Evolutionary conservation across 768 basidiomycete species (phyloP).

Genomic region (Kwoniella botswanensis): DNA sequence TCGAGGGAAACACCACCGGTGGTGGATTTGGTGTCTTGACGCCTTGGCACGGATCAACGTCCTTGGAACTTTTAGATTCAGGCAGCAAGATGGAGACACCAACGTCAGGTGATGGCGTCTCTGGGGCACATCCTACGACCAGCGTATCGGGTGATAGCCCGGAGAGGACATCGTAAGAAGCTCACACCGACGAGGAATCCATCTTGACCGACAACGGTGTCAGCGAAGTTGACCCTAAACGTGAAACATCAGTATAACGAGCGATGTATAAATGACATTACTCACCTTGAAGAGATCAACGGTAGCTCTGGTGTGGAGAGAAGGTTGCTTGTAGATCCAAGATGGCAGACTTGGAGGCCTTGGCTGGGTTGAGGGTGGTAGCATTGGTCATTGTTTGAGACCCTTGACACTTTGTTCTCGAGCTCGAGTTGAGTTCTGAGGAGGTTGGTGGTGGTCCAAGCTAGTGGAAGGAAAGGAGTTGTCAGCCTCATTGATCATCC

Average conservation of each 20-base stretch:
- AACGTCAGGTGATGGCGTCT: conserved; percentile 85
- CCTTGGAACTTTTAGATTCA: too few species aligned
- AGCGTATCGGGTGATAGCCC: conserved; percentile 91
- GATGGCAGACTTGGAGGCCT: conserved; percentile 80
- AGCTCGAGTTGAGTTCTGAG: conserved; percentile 91
- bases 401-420: conserved; percentile 97
- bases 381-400: conserved; percentile 90
- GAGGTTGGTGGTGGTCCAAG: conserved; percentile 93
- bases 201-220: conserved; percentile 92
- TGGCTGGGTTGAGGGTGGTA: conserved; percentile 83
- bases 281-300: conserved; percentile 93
- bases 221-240: conserved; percentile 86
- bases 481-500: background rate
- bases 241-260: background rate
- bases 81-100: too few species aligned
- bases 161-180: conserved; percentile 93
- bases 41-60: too few species aligned
- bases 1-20: conserved; percentile 85
- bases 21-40: conserved; percentile 90
- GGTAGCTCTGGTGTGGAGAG: conserved; percentile 85
- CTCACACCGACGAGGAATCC: conserved; percentile 97
- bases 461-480: conserved; percentile 59
- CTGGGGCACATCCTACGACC: conserved; percentile 87
- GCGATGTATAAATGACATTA: conserved; percentile 15
- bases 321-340: conserved; percentile 94